Percentiles rank a stretch among this genome's conserved stretches.
Evolutionary conservation across 192 early-diverging fungal genomes (phyloP).

Genomic region (Thamnidium elegans): DNA sequence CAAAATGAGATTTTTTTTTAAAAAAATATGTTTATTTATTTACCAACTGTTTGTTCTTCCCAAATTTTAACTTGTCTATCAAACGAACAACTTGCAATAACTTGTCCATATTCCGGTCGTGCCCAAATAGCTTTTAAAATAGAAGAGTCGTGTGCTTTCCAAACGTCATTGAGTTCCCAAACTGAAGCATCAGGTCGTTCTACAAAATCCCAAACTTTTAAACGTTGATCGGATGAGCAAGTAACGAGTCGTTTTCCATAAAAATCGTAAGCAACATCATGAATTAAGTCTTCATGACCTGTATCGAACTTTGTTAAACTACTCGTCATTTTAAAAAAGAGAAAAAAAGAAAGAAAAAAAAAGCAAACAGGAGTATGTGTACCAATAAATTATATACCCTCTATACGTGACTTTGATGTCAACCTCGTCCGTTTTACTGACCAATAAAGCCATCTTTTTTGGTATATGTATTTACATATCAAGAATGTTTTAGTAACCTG

Average conservation of each 20-base stretch:
- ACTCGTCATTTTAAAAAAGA: constrained; percentile 37
- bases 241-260: constrained; percentile 91
- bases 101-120: constrained; percentile 95
- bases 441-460: neutral
- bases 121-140: constrained; percentile 87
- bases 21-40: neutral
- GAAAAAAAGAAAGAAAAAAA: constrained; percentile 4
- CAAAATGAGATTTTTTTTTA: neutral
- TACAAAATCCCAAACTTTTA: constrained; percentile 90
- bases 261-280: constrained; percentile 87
- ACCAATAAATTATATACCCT: too few relatives aligned
- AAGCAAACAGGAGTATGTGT: neutral
- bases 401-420: neutral
- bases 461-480: neutral
- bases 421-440: neutral
- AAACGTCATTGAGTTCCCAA: constrained; percentile 80
- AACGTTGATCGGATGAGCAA: constrained; percentile 86
- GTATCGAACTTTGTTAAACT: constrained; percentile 59
- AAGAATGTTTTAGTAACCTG: neutral
- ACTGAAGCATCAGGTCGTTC: constrained; percentile 52
- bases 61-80: constrained; percentile 89
- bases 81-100: constrained; percentile 89
- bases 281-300: constrained; percentile 90
- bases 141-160: constrained; percentile 87
- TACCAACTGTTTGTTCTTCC: constrained; percentile 70